Conservation (phyloP, 805 yeast species). For the Lipomyces japonicus region DNA sequence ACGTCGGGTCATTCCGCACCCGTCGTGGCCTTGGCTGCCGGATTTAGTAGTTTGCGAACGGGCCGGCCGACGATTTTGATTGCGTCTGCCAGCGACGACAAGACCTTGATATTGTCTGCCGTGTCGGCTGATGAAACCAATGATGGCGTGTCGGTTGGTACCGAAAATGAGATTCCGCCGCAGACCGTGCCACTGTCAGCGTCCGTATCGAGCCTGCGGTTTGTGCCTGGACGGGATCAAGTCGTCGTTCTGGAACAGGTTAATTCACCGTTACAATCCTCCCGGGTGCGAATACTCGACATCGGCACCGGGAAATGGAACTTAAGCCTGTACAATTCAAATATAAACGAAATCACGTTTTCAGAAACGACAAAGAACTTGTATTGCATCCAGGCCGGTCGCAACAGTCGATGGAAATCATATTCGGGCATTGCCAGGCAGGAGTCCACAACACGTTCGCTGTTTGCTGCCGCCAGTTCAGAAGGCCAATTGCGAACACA, state of each 20-base stretch:
- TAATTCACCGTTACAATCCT: neutral
- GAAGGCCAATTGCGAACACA: too few relatives aligned
- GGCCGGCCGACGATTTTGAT: neutral
- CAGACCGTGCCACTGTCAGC: neutral
- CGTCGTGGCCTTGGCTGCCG: neutral
- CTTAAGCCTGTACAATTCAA: neutral
- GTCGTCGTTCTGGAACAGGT: constrained; percentile 1
- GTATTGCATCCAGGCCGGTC: too few relatives aligned
- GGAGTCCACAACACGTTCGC: too few relatives aligned
- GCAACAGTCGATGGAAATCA: too few relatives aligned
- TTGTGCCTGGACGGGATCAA: constrained; percentile 1
- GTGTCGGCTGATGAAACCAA: neutral
- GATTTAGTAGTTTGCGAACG: neutral
- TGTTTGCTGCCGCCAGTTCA: too few relatives aligned
- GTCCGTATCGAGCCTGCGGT: neutral
- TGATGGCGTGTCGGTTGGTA: neutral
- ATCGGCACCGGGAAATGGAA: neutral
- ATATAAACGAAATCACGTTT: neutral
- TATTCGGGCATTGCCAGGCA: too few relatives aligned
- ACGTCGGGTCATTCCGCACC: constrained; percentile 9
- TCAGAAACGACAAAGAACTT: too few relatives aligned
- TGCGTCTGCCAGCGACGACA: constrained; percentile 3
- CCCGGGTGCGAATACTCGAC: constrained; percentile 1
- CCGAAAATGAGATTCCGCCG: neutral
- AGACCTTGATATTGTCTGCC: neutral